Percentiles rank a stretch among this genome's conserved stretches.
phyloP scores from a whole-genome alignment of 129 eudicot species.

The Calendula officinalis region DNA sequence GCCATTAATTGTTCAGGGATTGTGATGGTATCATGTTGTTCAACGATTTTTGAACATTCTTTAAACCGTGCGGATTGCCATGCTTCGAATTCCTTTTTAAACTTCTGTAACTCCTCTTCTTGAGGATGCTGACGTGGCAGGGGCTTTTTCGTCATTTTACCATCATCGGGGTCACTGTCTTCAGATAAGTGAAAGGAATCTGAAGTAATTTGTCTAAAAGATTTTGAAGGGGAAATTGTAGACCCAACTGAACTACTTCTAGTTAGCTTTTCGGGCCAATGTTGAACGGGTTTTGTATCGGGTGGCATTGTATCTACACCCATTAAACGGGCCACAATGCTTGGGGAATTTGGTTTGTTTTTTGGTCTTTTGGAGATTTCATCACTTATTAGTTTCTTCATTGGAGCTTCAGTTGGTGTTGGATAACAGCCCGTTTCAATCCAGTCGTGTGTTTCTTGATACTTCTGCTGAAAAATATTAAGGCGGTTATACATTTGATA shows the following conservation, averaged over 20 bases:
- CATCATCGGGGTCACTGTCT: conserved; percentile 36
- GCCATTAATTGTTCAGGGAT: conserved; percentile 63
- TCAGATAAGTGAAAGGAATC: conserved; percentile 38
- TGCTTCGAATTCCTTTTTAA: conserved; percentile 93
- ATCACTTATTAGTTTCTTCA: conserved; percentile 78
- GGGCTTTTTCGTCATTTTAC: conserved; percentile 36
- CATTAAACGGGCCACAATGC: conserved; percentile 92
- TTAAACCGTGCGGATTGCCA: conserved; percentile 85
- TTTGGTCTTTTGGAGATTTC: conserved; percentile 63
- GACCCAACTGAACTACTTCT: conserved; percentile 42
- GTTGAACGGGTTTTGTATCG: conserved; percentile 43
- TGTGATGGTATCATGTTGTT: conserved; percentile 40
- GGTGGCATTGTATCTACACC: conserved; percentile 76
- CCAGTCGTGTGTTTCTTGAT: conserved; percentile 42
- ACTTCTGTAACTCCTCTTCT: conserved; percentile 92
- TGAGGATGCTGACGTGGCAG: conserved; percentile 91
- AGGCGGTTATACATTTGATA: not conserved
- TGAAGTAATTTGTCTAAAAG: conserved; percentile 24
- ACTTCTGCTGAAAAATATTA: conserved; percentile 36
- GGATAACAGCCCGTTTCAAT: conserved; percentile 38
- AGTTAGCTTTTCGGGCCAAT: conserved; percentile 27
- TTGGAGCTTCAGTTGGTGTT: conserved; percentile 56
- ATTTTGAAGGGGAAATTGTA: conserved; percentile 33
- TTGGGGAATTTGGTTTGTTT: conserved; percentile 57
- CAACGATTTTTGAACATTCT: conserved; percentile 71